phyloP scores from a whole-genome alignment of 345 rosid genomes.

The Citrus maxima region DNA sequence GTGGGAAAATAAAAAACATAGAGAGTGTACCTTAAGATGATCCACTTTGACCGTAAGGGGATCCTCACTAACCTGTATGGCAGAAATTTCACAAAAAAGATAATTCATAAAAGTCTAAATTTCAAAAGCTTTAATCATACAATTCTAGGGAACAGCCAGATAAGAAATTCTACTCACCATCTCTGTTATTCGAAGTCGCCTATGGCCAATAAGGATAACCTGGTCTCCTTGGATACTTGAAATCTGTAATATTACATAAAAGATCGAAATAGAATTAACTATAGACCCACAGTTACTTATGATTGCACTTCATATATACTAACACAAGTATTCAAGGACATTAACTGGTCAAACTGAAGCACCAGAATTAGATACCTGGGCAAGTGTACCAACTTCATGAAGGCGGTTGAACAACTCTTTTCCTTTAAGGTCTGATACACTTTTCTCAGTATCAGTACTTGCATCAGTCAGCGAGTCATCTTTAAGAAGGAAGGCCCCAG shows the following conservation, averaged over 20 bases:
- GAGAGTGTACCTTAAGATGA: constrained; percentile 70
- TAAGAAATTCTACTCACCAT: constrained; percentile 52
- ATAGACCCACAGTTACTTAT: neutral
- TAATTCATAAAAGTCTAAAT: neutral
- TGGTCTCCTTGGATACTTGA: constrained; percentile 89
- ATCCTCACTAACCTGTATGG: constrained; percentile 71
- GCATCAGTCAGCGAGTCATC: constrained; percentile 79
- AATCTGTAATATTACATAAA: constrained; percentile 49
- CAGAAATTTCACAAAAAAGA: neutral
- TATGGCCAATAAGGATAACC: constrained; percentile 90
- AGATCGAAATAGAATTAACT: neutral
- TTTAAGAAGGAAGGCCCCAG: constrained; percentile 95
- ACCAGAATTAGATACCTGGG: constrained; percentile 53
- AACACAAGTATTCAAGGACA: neutral
- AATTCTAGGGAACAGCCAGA: neutral
- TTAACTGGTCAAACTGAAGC: constrained; percentile 1
- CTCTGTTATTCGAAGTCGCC: constrained; percentile 87
- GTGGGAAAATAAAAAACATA: neutral
- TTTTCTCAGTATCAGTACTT: constrained; percentile 69
- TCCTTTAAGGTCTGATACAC: constrained; percentile 64
- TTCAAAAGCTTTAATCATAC: neutral
- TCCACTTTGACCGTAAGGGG: constrained; percentile 97
- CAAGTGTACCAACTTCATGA: constrained; percentile 97
- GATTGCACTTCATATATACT: neutral
- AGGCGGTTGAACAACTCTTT: constrained; percentile 76